Evolutionary conservation across 352 stramenopile genomes (phyloP).

Genomic region (Elongisporangium anandrum): DNA sequence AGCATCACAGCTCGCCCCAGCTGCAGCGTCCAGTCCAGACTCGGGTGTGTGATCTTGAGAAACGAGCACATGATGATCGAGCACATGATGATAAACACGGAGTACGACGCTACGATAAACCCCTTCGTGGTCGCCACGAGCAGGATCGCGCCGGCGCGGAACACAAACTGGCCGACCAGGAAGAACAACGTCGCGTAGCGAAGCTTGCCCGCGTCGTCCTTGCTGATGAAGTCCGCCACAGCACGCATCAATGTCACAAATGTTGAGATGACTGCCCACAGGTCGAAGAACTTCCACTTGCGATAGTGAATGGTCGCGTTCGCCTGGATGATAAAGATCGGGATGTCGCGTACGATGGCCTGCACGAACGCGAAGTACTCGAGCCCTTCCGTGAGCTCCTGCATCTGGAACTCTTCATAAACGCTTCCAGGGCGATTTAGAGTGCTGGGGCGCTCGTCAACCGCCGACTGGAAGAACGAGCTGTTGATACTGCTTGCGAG

Average conservation of each 20-base stretch:
- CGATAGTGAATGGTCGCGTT: constrained; percentile 80
- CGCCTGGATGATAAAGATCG: constrained; percentile 67
- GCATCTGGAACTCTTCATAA: constrained; percentile 6
- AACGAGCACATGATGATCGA: constrained; percentile 26
- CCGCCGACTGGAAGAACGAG: neutral
- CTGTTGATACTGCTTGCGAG: neutral
- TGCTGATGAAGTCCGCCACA: constrained; percentile 35
- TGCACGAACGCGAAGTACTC: constrained; percentile 62
- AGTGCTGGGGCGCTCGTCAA: constrained; percentile 3
- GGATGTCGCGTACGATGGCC: constrained; percentile 61
- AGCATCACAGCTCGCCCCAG: constrained; percentile 44
- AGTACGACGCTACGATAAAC: constrained; percentile 31
- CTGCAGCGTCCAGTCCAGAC: constrained; percentile 22
- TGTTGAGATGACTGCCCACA: constrained; percentile 53
- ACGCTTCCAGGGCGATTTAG: constrained; percentile 1
- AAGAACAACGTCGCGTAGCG: constrained; percentile 35
- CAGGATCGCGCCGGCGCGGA: constrained; percentile 52
- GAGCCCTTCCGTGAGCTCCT: constrained; percentile 24
- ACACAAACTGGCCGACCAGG: constrained; percentile 53
- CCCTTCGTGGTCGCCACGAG: constrained; percentile 63
- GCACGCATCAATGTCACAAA: constrained; percentile 44
- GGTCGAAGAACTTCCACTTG: constrained; percentile 65
- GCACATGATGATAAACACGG: constrained; percentile 23
- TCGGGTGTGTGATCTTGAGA: constrained; percentile 38
- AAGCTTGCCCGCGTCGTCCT: constrained; percentile 29